Base-by-base conservation (phyloP, 805 yeast genomes). In the Starmerella bombicola region DNA sequence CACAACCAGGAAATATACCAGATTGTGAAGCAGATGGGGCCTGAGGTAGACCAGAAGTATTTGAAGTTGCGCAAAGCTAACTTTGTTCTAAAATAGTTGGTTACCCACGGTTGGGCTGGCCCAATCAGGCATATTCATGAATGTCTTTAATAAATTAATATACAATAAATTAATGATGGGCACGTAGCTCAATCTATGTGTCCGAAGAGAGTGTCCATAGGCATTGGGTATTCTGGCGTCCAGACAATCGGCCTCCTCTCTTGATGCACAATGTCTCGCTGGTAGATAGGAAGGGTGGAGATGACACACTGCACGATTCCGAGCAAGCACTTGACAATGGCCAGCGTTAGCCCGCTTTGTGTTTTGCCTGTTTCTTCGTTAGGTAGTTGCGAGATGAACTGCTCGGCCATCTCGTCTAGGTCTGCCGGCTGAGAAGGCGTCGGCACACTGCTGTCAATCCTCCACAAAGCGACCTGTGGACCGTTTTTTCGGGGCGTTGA, bases 1-100 rank as follows among this genome's bases (percentile, higher is more conserved):
- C 76, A 81, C 59, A 79, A 88, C 57, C 75, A 75, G 38, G 96
- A 88, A 59, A 78, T 88, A 23, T 86, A 74, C 58, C 81, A 78
- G 35, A 79, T 83, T 26, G 66, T 72, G 38, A 74, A 75, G 57
- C 74, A 74, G 47, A 74, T 88, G 76, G 78, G 85, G 1, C 82
- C 93, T 3, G 95, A 95, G 19, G 80, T 80, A 22, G 96, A 88
- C 60, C 97, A 88, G 62, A 93, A 85, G 59, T 88, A 85, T 57
- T 66, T 88, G 55, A 80, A 80, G 49, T 65, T 88, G 45, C 70
- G 97, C 52, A 83, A 81, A 39, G 97, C 95, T 30, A 81, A 88
- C 57, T 84, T 86, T 15, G 74, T 88, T 7, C 66, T 86, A 57
- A 76, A 80, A 57, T 75, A 15, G 28, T 24, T 24, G n/a, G n/a